A percentile compares a stretch with the other conserved stretches of the same genome.
Conservation (phyloP, 345 rosid species). For the Populus simonii region DNA sequence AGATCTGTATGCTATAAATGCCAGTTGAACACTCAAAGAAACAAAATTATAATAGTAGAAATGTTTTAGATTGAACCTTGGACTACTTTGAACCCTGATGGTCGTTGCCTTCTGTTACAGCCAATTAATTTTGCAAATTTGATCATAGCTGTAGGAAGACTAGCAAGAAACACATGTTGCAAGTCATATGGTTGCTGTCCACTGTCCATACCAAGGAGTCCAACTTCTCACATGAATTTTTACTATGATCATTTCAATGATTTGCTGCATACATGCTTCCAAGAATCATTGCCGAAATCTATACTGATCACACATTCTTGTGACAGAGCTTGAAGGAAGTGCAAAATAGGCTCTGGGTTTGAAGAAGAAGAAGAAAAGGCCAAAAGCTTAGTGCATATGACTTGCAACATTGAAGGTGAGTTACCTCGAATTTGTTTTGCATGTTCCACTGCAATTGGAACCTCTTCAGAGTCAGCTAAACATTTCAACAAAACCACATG, state of each 20-base stretch:
- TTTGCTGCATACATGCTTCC: conserved; percentile 4
- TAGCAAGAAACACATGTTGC: not conserved
- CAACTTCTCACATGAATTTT: not conserved
- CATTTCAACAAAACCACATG: conserved; percentile 56
- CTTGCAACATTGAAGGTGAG: conserved; percentile 40
- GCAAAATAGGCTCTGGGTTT: conserved; percentile 39
- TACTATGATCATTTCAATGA: not conserved
- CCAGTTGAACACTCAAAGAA: not conserved
- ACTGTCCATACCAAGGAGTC: not conserved
- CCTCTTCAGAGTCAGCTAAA: conserved; percentile 54
- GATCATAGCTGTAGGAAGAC: not conserved
- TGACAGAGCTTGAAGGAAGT: conserved; percentile 25
- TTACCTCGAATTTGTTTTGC: conserved; percentile 41
- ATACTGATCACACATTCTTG: not conserved
- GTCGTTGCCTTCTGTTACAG: not conserved
- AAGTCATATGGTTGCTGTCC: not conserved
- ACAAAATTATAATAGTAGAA: not conserved
- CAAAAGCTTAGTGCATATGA: conserved; percentile 38
- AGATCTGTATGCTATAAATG: not conserved
- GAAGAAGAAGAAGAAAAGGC: conserved; percentile 44
- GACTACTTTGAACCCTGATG: not conserved
- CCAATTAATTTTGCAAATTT: not conserved
- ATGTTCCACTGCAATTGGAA: conserved; percentile 50
- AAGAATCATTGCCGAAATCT: not conserved
- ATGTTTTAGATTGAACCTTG: not conserved